Base-by-base conservation (phyloP, 306 rosid species). In the Amphicarpaea edgeworthii region DNA sequence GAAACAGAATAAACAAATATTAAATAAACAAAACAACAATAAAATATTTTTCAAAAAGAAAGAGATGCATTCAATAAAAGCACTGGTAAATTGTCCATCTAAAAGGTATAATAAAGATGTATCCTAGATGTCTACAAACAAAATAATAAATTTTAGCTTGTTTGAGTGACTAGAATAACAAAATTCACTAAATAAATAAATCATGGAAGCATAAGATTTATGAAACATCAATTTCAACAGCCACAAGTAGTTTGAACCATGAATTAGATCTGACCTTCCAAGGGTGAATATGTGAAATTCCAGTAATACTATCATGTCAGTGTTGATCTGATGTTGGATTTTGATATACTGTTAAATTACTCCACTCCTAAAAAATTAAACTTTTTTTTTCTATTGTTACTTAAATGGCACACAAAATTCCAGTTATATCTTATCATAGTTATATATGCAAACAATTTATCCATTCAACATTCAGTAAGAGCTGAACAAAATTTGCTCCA, bases 211-310 rank as follows among this genome's bases (percentile, higher is more conserved):
- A 34, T 20, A 45, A 64, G 58, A 14, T 77, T 16, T 46, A 45
- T 9, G 23, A 26, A 32, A 63, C 46, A 37, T 46, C 15, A 46
- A 45, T 42, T 76, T 62, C 53, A 58, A 37, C 49, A 21, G 49
- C 67, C 42, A 24, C 70, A 63, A 7, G 24, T 20, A n/a, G 37
- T 45, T 63, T 38, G 58, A 64, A 77, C 6, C 20, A 41, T 8
- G 49, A 10, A 20, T 28, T 34, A 28, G 49, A 47, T 73, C 47
- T 24, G 79, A 57, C 68, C 75, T 57, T 73, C 69, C 12, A 73
- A 59, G 53, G 42, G 16, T 28, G 54, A 59, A 30, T 42, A 28
- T 16, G 5, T 28, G 73, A 70, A 69, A 69, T 57, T 68, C 42
- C 58, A 78, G 51, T 50, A 21, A 67, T 45, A n/a, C 47, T 49